Percentiles rank a stretch among this genome's conserved stretches.
These are phyloP conservation scores for Apophysomyces variabilis DNA, from an alignment of 371 early-diverging fungal genomes.

Conservation along the genomic window DNA sequence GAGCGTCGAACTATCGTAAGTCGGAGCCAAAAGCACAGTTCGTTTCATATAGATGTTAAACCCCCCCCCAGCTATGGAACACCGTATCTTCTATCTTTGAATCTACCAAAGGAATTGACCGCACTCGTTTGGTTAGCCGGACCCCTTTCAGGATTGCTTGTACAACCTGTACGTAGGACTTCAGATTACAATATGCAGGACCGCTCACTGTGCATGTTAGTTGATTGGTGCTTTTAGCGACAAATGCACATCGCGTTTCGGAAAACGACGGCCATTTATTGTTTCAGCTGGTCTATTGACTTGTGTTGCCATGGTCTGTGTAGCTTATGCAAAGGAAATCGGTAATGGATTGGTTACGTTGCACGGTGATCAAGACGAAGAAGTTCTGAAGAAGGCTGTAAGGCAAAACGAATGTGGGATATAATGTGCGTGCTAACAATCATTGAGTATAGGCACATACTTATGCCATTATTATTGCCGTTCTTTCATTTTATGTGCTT, in stretches of 20 bases:
- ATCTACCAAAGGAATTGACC: conserved; percentile 67
- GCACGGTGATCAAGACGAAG: conserved; percentile 45
- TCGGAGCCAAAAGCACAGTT: neutral
- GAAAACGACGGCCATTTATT: conserved; percentile 68
- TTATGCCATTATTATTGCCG: conserved; percentile 58
- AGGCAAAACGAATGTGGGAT: conserved; percentile 24
- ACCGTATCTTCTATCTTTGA: conserved; percentile 72
- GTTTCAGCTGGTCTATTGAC: conserved; percentile 64
- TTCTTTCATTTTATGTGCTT: conserved; percentile 70
- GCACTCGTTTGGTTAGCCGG: conserved; percentile 82
- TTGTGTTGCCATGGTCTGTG: conserved; percentile 61
- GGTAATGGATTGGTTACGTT: conserved; percentile 20
- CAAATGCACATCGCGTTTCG: conserved; percentile 57
- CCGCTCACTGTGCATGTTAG: conserved; percentile 18
- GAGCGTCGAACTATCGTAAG: conserved; percentile 63
- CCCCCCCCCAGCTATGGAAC: conserved; percentile 68
- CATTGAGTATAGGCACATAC: conserved; percentile 17
- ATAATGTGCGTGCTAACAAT: conserved; percentile 47
- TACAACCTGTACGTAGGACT: conserved; percentile 26
- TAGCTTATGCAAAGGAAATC: conserved; percentile 70
- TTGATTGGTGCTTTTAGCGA: conserved; percentile 70
- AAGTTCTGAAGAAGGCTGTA: conserved; percentile 52
- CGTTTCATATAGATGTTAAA: conserved; percentile 1
- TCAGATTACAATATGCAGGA: neutral
- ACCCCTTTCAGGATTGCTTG: conserved; percentile 69